Evolutionary conservation across 345 rosid genomes (phyloP), one percentile per base, ranked within the genome.

Genomic region (Ailanthus altissimus): DNA sequence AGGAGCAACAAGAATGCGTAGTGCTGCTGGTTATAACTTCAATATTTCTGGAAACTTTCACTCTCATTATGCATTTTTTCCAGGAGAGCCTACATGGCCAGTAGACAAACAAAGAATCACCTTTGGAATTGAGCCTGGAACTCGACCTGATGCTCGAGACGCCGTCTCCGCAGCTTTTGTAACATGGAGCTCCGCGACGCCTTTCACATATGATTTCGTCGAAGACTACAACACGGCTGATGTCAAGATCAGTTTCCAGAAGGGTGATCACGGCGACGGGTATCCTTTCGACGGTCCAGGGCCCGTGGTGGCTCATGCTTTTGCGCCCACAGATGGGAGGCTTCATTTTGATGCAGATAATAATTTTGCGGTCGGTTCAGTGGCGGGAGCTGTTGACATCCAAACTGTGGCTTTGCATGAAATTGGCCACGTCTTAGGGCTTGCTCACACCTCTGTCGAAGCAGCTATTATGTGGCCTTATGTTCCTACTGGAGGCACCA

Each of bases 361-460:
- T 60, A 66, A 20, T 0, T 81, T 80, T 80, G 58, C 45, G 2
- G 20, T 36, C 8, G 77, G 77, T 14, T 40, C 50, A 3, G 26
- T 47, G 8, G 20, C 58, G 2, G 74, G 28, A 32, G 57, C 58
- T 13, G 38, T 2, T n/a, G 74, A 80, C 49, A 15, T 76, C 1
- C 36, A 11, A 57, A 77, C 81, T 3, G 53, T 68, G 5, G 78
- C 59, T 1, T 56, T 78, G 64, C 81, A 78, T 70, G 84, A 82
- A 58, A 62, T 78, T 4, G 78, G 81, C 0, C 79, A 81, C 25
- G 23, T 75, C 18, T n/a, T 78, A 63, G 81, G 79, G 26, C 77
- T 82, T 28, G 46, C 6, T 5, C 74, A 75, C 40, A 43, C 64
- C 73, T 8, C 21, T 0, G 67, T 56, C 16, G 49, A 14, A 5